These are phyloP conservation scores for Chlorella sp. DNA, from an alignment of 139 green algal genomes.

Conservation along the genomic window DNA sequence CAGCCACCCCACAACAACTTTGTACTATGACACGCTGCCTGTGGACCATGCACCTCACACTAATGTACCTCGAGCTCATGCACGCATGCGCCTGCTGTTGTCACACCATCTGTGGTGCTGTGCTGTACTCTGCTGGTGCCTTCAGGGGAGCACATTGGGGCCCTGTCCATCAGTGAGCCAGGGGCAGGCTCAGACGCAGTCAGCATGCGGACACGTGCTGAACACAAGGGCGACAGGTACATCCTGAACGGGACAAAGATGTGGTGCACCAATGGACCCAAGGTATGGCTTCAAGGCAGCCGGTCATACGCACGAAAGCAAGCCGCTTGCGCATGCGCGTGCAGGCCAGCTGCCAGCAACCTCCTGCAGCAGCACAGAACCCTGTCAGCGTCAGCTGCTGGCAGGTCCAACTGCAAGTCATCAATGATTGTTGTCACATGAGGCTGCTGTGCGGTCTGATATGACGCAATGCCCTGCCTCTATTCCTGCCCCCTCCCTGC, in stretches of 20 bases:
- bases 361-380: too few relatives aligned
- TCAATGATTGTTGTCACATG: too few relatives aligned
- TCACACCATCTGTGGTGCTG: not conserved
- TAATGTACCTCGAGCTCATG: constrained; percentile 3
- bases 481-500: too few relatives aligned
- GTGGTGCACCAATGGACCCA: constrained; percentile 92
- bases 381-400: too few relatives aligned
- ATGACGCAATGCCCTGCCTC: too few relatives aligned
- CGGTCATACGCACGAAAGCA: too few relatives aligned
- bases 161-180: constrained; percentile 85
- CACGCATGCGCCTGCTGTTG: not conserved
- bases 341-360: too few relatives aligned
- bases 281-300: too few relatives aligned
- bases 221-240: constrained; percentile 44
- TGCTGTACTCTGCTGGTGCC: not conserved
- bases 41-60: not conserved
- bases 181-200: constrained; percentile 82
- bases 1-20: not conserved
- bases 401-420: too few relatives aligned
- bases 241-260: constrained; percentile 92
- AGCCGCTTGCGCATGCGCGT: too few relatives aligned
- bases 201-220: constrained; percentile 68
- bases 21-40: not conserved
- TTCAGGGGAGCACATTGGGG: constrained; percentile 81
- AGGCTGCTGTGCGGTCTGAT: too few relatives aligned